A percentile compares a stretch with the other conserved stretches of the same genome.
phyloP scores from a whole-genome alignment of 192 early-diverging fungal species.

The Cetraspora pellucida region DNA sequence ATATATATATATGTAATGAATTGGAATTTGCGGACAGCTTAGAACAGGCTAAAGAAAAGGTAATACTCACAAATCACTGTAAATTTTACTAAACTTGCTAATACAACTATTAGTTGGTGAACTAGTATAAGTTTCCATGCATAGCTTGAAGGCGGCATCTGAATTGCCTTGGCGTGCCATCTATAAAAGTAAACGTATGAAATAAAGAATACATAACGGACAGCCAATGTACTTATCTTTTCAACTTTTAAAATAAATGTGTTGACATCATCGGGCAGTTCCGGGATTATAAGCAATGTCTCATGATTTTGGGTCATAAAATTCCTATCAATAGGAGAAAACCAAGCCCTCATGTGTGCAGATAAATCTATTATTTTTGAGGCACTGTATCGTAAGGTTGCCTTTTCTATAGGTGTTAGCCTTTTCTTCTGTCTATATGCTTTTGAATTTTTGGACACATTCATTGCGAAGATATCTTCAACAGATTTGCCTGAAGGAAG shows the following conservation, averaged over 20 bases:
- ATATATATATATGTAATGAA: neutral
- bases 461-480: neutral
- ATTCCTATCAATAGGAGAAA: slow-evolving; percentile 6
- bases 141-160: slow-evolving; percentile 8
- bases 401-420: slow-evolving; percentile 22
- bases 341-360: slow-evolving; percentile 19
- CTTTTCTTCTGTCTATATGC: slow-evolving; percentile 28
- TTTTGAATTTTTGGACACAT: slow-evolving; percentile 20
- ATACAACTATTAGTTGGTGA: slow-evolving; percentile 24
- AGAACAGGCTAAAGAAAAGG: neutral
- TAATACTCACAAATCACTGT: slow-evolving; percentile 31
- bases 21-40: neutral
- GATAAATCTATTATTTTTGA: slow-evolving; percentile 30
- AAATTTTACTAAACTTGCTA: slow-evolving; percentile 23
- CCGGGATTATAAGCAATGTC: slow-evolving; percentile 1
- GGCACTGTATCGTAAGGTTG: slow-evolving; percentile 18
- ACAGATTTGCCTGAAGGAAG: no score
- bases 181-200: slow-evolving; percentile 3
- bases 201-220: slow-evolving; percentile 9
- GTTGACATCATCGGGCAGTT: neutral
- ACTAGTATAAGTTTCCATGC: slow-evolving; percentile 16
- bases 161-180: neutral
- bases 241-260: slow-evolving; percentile 17
- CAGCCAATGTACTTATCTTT: slow-evolving; percentile 1
- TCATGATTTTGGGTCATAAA: slow-evolving; percentile 24